A percentile compares a stretch with the other conserved stretches of the same genome.
These are phyloP conservation scores for Haberlea rhodopensis DNA, from an alignment of 257 asterid species.

Conservation along the genomic window DNA sequence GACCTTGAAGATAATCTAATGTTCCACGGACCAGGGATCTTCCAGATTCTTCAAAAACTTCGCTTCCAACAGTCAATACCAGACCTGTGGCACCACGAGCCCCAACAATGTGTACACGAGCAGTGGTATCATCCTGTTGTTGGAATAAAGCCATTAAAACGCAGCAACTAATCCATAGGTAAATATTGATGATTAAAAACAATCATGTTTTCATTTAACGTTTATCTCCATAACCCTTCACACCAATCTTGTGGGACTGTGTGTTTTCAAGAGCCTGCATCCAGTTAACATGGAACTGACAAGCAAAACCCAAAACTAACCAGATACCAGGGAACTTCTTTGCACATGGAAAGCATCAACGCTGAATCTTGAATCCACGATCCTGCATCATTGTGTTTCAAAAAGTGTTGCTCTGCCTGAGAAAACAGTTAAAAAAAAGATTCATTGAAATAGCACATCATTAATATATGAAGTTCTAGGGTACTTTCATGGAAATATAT, in stretches of 20 bases:
- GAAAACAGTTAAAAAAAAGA: slow-evolving; percentile 4
- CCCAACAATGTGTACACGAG: slow-evolving; percentile 86
- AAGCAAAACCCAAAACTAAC: slow-evolving; percentile 44
- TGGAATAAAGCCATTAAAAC: slow-evolving; percentile 14
- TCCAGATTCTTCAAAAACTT: slow-evolving; percentile 92
- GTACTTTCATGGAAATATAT: slow-evolving; percentile 14
- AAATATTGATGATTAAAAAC: slow-evolving; percentile 9
- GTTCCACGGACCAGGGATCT: slow-evolving; percentile 94
- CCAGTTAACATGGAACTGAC: not conserved
- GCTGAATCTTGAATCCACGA: slow-evolving; percentile 99
- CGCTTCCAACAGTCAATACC: slow-evolving; percentile 88
- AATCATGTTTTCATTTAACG: slow-evolving; percentile 13
- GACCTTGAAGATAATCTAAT: slow-evolving; percentile 92
- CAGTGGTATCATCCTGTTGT: slow-evolving; percentile 83
- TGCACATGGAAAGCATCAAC: slow-evolving; percentile 91
- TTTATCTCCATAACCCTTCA: slow-evolving; percentile 15
- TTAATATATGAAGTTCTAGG: slow-evolving; percentile 1
- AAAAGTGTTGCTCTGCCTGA: slow-evolving; percentile 95
- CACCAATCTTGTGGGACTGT: not conserved
- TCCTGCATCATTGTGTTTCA: slow-evolving; percentile 98
- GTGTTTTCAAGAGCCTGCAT: slow-evolving; percentile 1
- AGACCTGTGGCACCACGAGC: slow-evolving; percentile 96
- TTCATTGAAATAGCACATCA: not conserved
- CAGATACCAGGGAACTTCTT: slow-evolving; percentile 98
- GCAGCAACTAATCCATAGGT: slow-evolving; percentile 14